phyloP scores from a whole-genome alignment of 2,329 filamentous ascomycete genomes.

The Reticulascus tulasneorum region DNA sequence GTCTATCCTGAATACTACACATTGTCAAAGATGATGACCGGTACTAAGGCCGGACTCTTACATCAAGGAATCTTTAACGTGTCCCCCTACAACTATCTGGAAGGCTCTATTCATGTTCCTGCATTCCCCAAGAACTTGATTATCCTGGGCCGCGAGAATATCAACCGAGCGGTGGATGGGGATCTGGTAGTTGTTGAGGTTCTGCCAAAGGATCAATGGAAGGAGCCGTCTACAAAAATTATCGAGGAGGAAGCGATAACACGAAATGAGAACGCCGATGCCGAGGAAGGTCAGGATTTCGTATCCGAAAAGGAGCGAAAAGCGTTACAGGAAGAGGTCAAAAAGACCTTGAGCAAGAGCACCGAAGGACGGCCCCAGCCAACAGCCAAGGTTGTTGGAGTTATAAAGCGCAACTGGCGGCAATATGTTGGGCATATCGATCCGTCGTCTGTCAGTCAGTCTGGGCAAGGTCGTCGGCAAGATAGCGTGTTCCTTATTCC shows the following conservation, averaged over 20 bases:
- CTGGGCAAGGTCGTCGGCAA: conserved; percentile 75
- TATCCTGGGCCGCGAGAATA: conserved; percentile 88
- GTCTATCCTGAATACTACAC: conserved; percentile 89
- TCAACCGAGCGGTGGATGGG: conserved; percentile 88
- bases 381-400: conserved; percentile 85
- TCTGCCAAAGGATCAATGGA: conserved; percentile 93
- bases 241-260: conserved; percentile 91
- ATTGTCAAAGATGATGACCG: conserved; percentile 90
- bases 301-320: conserved; percentile 84
- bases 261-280: conserved; percentile 89
- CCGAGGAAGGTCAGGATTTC: conserved; percentile 70
- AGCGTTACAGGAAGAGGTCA: conserved; percentile 88
- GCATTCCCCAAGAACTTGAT: conserved; percentile 87
- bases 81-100: conserved; percentile 95
- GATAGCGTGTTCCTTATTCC: conserved; percentile 93
- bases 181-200: conserved; percentile 93
- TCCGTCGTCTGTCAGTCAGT: conserved; percentile 72
- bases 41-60: conserved; percentile 79
- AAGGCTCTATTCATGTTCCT: conserved; percentile 85
- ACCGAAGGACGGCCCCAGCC: conserved; percentile 79
- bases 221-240: conserved; percentile 90
- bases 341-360: conserved; percentile 72
- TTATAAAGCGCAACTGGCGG: conserved; percentile 94
- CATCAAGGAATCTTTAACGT: conserved; percentile 96
- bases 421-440: conserved; percentile 98